Evolutionary conservation across 768 basidiomycete species (phyloP), one percentile per base, ranked within the genome.

Genomic region (Tulasnella calospora): DNA sequence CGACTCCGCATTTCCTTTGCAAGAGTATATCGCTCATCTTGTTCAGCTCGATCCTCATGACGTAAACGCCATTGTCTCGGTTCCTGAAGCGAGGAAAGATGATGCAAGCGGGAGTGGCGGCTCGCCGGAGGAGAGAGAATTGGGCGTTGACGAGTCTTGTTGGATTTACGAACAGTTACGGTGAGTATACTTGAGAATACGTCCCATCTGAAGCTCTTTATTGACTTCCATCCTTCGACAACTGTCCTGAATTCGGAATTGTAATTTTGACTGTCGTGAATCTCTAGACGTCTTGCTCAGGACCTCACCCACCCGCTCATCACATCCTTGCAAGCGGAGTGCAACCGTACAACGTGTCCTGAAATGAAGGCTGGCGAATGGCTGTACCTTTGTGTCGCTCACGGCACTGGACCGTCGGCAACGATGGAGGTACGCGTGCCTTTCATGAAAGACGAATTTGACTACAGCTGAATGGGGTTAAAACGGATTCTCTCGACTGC

Each of bases 291-390:
- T 30, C 89, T 96, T 15, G 93, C 94, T 8, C 93, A 94, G 84
- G 95, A 96, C 83, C 87, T 96, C 41, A 91, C 92, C 0, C 91
- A 94, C 81, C 94, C 94, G 6, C 87, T 95, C 57, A 93, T 96
- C 70, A 93, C 92, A 1, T 91, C 90, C 83, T 85, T 96, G 55
- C 94, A 95, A 83, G 90, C 92, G 81, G 94, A 94, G 83, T 99
- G 96, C 83, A 94, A 92, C 17, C 90, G 94, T 51, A 85, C 88
- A 46, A 89, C 92, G 13, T 99, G 97, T 86, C 94, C 96, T 0
- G 92, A 97, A 85, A 99, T 99, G 97, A 96, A 96, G 84, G 96
- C 96, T n/a, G 94, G 94, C 77, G 95, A 98, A 86, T 98, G 97
- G 97, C 88, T 94, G 38, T 99, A 98, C 84, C 86, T 98, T 8